phyloP scores from a whole-genome alignment of 257 asterid genomes.

The Rehmannia glutinosa region DNA sequence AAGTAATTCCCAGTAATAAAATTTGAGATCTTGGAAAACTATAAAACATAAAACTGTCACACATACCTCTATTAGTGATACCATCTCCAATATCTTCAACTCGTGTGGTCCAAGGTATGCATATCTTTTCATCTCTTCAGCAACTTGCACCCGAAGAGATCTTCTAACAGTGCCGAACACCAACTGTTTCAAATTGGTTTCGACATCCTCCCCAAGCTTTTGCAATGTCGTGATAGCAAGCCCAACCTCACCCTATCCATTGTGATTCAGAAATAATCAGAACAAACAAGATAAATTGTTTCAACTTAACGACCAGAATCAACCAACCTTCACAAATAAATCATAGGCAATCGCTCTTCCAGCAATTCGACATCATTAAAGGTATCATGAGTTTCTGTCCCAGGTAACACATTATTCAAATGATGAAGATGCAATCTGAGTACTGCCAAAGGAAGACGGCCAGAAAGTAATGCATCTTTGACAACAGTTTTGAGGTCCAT shows the following conservation, averaged over 20 bases:
- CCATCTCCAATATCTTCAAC: slow-evolving; percentile 68
- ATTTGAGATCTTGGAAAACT: slow-evolving; percentile 21
- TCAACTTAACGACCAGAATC: slow-evolving; percentile 16
- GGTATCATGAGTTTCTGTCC: slow-evolving; percentile 63
- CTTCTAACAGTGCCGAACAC: slow-evolving; percentile 90
- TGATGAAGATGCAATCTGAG: slow-evolving; percentile 88
- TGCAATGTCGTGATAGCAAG: slow-evolving; percentile 88
- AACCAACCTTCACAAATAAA: slow-evolving; percentile 78
- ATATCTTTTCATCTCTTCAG: slow-evolving; percentile 70
- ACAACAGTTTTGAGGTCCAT: slow-evolving; percentile 79
- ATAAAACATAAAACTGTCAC: slow-evolving; percentile 19
- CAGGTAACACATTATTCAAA: slow-evolving; percentile 46
- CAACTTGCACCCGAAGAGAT: slow-evolving; percentile 72
- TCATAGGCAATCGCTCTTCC: slow-evolving; percentile 91
- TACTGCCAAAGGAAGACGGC: slow-evolving; percentile 97
- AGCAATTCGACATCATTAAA: slow-evolving; percentile 80
- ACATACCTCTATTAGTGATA: slow-evolving; percentile 84
- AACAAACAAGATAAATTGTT: slow-evolving; percentile 10
- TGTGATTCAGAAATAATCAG: slow-evolving; percentile 21
- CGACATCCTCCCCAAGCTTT: slow-evolving; percentile 97
- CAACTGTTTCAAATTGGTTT: slow-evolving; percentile 64
- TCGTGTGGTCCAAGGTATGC: slow-evolving; percentile 74
- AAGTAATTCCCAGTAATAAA: slow-evolving; percentile 20
- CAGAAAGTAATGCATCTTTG: slow-evolving; percentile 84
- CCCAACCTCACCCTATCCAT: slow-evolving; percentile 77